Evolutionary conservation across 2,329 filamentous ascomycete genomes (phyloP), one percentile per base, ranked within the genome.

Genomic region (Penicillium sp.): DNA sequence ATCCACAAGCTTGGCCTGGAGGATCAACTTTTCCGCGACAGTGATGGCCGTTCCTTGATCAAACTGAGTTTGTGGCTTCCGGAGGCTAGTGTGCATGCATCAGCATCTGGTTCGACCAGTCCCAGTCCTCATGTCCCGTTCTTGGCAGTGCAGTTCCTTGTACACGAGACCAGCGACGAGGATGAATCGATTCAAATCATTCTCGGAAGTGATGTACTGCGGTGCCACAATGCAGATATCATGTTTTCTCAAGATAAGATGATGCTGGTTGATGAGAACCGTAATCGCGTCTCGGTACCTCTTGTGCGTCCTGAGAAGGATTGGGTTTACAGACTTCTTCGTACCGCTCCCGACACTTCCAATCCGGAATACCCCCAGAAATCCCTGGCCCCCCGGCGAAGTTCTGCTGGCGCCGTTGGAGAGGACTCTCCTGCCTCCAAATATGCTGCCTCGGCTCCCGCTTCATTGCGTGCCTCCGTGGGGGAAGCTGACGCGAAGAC

Each of bases 251-350:
- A 90, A 55, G 95, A 95, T 62, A 85, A 86, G 54, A 82, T 98
- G 75, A 86, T 86, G 0, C 75, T 97, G 27, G 90, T 90, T 57
- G 88, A 94, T 58, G 86, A 89, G 62, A 88, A 95, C 49, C 81
- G 86, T 39, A 89, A 87, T 65, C 93, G 91, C 62, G 75, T 97
- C 9, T 90, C 88, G 12, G 85, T 98, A 32, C 93, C 93, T 2
- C 86, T 98, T 56, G 90, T 95, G 36, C 83, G 93, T 27, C 93
- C 93, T 0, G 93, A 97, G 67, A 85, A 95, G 59, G 89, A 95
- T 48, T 76, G 75, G 3, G 72, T 82, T 0, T 97, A 94, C 73
- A 93, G 86, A 59, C 80, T 84, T 57, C 77, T 97, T 42, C 82
- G 75, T 59, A 90, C 86, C 1, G 76, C 76, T 37, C 59, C 71